phyloP scores from a whole-genome alignment of 805 yeast genomes.

The Saccharomycopsis javanensis region DNA sequence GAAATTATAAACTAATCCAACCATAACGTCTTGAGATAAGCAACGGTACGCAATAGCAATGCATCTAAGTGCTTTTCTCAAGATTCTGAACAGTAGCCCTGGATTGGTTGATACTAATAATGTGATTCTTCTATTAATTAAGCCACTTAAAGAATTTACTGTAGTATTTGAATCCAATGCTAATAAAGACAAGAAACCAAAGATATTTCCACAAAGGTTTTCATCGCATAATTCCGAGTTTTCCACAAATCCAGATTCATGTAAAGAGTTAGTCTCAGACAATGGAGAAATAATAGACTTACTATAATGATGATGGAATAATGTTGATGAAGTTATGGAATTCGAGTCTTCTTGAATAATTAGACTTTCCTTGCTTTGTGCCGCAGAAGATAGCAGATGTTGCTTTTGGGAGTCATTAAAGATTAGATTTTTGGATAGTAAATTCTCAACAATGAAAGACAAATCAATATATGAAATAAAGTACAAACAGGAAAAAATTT shows the following conservation, averaged over 20 bases:
- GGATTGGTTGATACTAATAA: conserved; percentile 36
- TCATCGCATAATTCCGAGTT: conserved; percentile 12
- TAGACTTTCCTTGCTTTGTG: background rate
- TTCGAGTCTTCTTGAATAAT: background rate
- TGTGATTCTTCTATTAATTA: conserved; percentile 45
- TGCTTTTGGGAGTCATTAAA: conserved; percentile 25
- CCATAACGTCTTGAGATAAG: conserved; percentile 70
- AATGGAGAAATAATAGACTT: background rate
- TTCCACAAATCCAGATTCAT: background rate
- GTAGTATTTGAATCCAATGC: conserved; percentile 19
- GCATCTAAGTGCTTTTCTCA: conserved; percentile 11
- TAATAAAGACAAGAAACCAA: conserved; percentile 17
- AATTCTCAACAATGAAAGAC: conserved; percentile 31
- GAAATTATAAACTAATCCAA: conserved; percentile 75
- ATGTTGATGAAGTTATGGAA: background rate
- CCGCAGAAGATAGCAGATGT: background rate
- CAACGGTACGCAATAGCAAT: conserved; percentile 58
- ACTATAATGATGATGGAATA: background rate
- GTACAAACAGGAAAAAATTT: conserved; percentile 51
- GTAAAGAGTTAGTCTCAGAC: background rate
- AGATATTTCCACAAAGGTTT: conserved; percentile 12
- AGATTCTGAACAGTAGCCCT: conserved; percentile 37
- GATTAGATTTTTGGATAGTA: conserved; percentile 41
- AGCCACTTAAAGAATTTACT: conserved; percentile 35
- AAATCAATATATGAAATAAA: conserved; percentile 36